Evolutionary conservation across 257 asterid genomes (phyloP), one percentile per base, ranked within the genome.

Genomic region (Solanum piurae): DNA sequence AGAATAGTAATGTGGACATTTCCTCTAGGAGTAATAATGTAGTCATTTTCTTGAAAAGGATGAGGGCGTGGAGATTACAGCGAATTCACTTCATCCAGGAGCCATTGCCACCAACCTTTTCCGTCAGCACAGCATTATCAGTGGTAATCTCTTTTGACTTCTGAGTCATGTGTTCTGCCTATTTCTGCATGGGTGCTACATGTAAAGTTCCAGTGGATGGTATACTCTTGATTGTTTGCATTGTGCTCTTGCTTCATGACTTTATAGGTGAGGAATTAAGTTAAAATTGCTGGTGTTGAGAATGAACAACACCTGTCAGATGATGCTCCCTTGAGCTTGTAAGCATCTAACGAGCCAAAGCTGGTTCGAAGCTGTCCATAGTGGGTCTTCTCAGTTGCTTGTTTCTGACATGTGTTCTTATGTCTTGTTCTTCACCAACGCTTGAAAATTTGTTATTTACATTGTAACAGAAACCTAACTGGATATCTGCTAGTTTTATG

Each of bases 61-160:
- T 87, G 98, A 92, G 6, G 96, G 93, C 44, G 94, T 88, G 49
- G 93, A 95, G 34, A 88, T 96, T 86, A 95, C 98, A 33, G 95
- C 92, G 36, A 96, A 96, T 86, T 95, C 98, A 6, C 92, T 95
- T 88, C 98, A 96, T 89, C 99, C 99, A 16, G 99, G 99, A 90
- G 69, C 91, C 20, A 86, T 95, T 86, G 83, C 93, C 16, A 94
- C 98, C 89, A 94, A 94, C 90, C 93, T 94, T 91, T 95, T 94
- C 88, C 93, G 94, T n/a, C 89, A 93, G 89, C 37, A 88, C 73
- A 97, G 98, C 77, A 87, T 93, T 86, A 82, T 92, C 55, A 92
- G 91, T 89, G 96, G 97, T 89, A 85, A 80, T 87, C 85, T 82
- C 85, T 82, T 82, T 82, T 82, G 69, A 82, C 44, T 29, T 49